Base-by-base conservation (phyloP, 2,329 filamentous ascomycete species). In the Dactylonectria macrodidyma region DNA sequence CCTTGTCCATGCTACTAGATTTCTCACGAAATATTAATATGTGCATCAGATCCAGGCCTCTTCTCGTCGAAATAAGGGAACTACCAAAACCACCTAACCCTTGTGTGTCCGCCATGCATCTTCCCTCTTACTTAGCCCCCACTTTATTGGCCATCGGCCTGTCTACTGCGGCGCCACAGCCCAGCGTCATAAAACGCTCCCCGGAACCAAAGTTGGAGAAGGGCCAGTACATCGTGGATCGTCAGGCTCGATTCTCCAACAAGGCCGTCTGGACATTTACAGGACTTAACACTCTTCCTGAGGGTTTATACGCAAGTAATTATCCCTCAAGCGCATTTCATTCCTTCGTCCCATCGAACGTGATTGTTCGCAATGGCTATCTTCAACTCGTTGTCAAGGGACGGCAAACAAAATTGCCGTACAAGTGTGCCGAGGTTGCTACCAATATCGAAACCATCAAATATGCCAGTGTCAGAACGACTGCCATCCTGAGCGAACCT, bases 391-490 rank as follows among this genome's bases (percentile, higher is more conserved):
- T 69, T 3, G 77, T 79, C 11, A 68, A 70, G 2, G 77, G 77
- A 3, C 72, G 75, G 0, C 77, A 79, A 34, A 72, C 66, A 3
- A 30, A 60, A 0, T 72, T 66, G 68, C 77, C 77, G 0, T 78
- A 78, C 52, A 70, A 61, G 16, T 48, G 63, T 11, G 76, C 62
- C 6, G 73, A 79, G 57, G 61, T 79, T 3, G 58, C 57, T 3
- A 79, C 77, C 11, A 54, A 65, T 1, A 60, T 73, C 8, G 24
- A 66, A 0, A 79, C 79, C 61, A 79, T 79, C 50, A 70, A 67
- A 51, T 77, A 78, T 52, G 78, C 77, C 7, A 78, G 76, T 22
- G 74, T 78, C 5, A 67, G 77, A 10, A 78, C 76, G 1, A 70
- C 72, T 0, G 77, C 77, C 3, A 78, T 79, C 16, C 62, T 79